These are phyloP conservation scores for Candida golubevii DNA, from an alignment of 805 yeast species.

Conservation along the genomic window DNA sequence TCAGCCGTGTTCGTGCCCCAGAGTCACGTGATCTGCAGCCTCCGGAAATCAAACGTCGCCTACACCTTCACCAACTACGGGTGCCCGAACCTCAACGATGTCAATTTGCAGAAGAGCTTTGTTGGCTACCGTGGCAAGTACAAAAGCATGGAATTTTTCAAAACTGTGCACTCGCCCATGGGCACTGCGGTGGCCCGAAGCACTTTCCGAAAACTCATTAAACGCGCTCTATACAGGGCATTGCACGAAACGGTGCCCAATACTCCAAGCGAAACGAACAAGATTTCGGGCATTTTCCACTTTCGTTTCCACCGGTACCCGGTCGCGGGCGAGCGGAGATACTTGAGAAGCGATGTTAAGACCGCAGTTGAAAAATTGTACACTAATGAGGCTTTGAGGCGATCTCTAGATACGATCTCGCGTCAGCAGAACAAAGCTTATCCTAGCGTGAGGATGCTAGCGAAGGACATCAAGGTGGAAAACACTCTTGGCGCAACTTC, in stretches of 20 bases:
- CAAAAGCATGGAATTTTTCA: constrained; percentile 20
- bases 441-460: constrained; percentile 2
- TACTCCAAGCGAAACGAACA: constrained; percentile 2
- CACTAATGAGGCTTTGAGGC: constrained; percentile 1
- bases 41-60: constrained; percentile 37
- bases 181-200: constrained; percentile 31
- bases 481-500: constrained; percentile 11
- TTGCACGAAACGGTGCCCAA: constrained; percentile 10
- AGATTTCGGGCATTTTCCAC: constrained; percentile 15
- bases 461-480: constrained; percentile 8
- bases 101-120: constrained; percentile 18
- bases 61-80: constrained; percentile 30
- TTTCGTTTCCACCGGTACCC: constrained; percentile 11
- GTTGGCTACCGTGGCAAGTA: constrained; percentile 28
- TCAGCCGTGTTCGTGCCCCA: constrained; percentile 28
- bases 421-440: constrained; percentile 3
- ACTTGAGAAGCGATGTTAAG: constrained; percentile 1
- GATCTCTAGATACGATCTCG: neutral
- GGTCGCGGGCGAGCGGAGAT: constrained; percentile 3
- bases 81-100: constrained; percentile 26
- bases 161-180: constrained; percentile 24
- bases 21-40: constrained; percentile 23
- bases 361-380: constrained; percentile 11
- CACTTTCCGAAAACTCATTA: constrained; percentile 35
- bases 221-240: constrained; percentile 7